Evolutionary conservation across 179 eudicot genomes (phyloP), one percentile per base, ranked within the genome.

Genomic region (Silene vulgaris): DNA sequence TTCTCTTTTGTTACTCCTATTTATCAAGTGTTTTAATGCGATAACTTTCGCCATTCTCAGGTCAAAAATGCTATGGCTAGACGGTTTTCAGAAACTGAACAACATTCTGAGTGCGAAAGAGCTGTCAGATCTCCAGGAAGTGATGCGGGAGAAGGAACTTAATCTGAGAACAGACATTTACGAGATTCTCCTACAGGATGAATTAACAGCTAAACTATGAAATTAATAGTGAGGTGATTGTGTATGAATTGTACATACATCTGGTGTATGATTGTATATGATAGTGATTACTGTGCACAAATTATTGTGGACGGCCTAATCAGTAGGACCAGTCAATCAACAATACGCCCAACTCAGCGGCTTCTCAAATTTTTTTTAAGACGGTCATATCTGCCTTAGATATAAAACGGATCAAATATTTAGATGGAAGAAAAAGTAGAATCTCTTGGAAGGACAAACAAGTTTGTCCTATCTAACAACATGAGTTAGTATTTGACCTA

Each of bases 61-160:
- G 98, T 94, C 98, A 2, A 94, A 94, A 77, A 81, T 75, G 82
- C 80, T 94, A 16, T 94, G 98, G 98, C 89, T 94, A 12, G 98
- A 94, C 80, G 97, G 98, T 57, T 94, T 94, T 78, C 77, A 80
- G 62, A 90, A 87, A 71, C 83, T 94, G 23, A 82, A 79, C 17
- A 56, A 71, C 16, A 76, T 89, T 67, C 68, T 94, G 52, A 84
- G 87, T 32, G 89, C 89, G n/a, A 94, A 88, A 80, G 98, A 94
- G 86, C 84, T 94, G 60, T 83, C 90, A 62, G 98, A 94, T 82
- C 95, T 94, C 35, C 97, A 90, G 78, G 98, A 94, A 78, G 98
- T 90, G 69, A 94, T 94, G 97, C 88, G 90, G 63, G 98, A 90
- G 20, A 94, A 92, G 79, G 98, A 92, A 72, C 85, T 94, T 32